Evolutionary conservation across 1,284 basidiomycete species (phyloP), one percentile per base, ranked within the genome.

Genomic region (Cutaneotrichosporon daszewskae): DNA sequence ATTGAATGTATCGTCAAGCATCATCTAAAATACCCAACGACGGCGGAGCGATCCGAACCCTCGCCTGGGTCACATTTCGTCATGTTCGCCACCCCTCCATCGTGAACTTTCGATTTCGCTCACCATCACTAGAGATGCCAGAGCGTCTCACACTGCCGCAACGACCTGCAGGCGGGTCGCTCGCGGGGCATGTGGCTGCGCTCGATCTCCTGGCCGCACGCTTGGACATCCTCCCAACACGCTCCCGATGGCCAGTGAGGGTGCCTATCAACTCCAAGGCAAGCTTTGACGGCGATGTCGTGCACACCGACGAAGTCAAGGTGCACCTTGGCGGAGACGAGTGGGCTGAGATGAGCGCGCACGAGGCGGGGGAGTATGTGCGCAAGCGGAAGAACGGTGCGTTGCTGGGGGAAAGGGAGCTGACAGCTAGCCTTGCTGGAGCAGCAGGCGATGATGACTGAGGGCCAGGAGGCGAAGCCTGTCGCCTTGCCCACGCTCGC

Each of bases 281-380:
- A 10, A 52, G 51, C 31, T 52, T 64, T 22, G 32, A 32, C n/a
- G 68, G 60, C 22, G 43, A 57, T 13, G 41, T 67, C 9, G 43
- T 59, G 9, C 51, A 62, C 43, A 63, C 65, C 10, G 57, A 62
- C 40, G 52, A 59, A 20, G 39, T 67, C 27, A 60, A 60, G 43
- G 60, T 68, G 12, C 38, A 63, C 23, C 24, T 67, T 3, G 64
- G 61, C 4, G 34, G 37, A 2, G 51, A 47, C 11, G 59, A 53
- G 54, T 70, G 60, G 60, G 55, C 62, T 8, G 64, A 65, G 37
- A 66, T 70, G 65, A 62, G 51, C 3, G 55, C 60, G 4, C 24
- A 43, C 7, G 65, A 70, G 45, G 66, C 64, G 14, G 55, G 43
- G 0, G 57, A 37, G 6, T 68, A 59, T 29, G 50, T 68, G 3